These are phyloP conservation scores for Cryphonectria nitschkei DNA, from an alignment of 2,329 filamentous ascomycete genomes.

Conservation along the genomic window DNA sequence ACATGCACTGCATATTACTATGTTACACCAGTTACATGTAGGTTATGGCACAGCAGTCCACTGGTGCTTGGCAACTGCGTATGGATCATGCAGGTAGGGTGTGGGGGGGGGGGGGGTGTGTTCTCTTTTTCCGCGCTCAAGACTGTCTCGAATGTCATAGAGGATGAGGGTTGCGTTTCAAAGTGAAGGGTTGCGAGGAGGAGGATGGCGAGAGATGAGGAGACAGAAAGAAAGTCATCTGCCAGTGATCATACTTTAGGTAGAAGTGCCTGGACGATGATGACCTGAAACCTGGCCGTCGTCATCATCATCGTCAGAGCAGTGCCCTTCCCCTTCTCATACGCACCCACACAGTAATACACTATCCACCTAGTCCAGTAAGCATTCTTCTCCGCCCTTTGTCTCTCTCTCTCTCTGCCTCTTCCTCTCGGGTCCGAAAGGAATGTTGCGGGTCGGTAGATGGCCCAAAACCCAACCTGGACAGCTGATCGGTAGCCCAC, in stretches of 20 bases:
- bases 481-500: background rate
- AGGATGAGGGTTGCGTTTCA: too few species aligned
- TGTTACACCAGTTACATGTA: background rate
- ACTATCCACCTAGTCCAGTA: background rate
- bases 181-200: background rate
- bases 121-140: background rate
- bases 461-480: background rate
- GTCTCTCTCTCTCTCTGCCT: background rate
- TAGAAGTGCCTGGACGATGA: background rate
- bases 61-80: background rate
- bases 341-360: background rate
- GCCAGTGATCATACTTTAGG: background rate
- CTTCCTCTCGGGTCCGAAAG: background rate
- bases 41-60: background rate
- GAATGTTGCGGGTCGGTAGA: background rate
- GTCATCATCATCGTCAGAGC: background rate
- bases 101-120: too few species aligned
- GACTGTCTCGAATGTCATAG: too few species aligned
- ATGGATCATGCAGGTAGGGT: background rate
- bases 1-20: background rate
- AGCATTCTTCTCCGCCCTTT: background rate
- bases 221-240: background rate
- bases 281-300: background rate
- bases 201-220: background rate
- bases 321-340: background rate